Percentiles rank a stretch among this genome's conserved stretches.
These are phyloP conservation scores for Aurantiochytrium sp. DNA, from an alignment of 108 stramenopile species.

Conservation along the genomic window DNA sequence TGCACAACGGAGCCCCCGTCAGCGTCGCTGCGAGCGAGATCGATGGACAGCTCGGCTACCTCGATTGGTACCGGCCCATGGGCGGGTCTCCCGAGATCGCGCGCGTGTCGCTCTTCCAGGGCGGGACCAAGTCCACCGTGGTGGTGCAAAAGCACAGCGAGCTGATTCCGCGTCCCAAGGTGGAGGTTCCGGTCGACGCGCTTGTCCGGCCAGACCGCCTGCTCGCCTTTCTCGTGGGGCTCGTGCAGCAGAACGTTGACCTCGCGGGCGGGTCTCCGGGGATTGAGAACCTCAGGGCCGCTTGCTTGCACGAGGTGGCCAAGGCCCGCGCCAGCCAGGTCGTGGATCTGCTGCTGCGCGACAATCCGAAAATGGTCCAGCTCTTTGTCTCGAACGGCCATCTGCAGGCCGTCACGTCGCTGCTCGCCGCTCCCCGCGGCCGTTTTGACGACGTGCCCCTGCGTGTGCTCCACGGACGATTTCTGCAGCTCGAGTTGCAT, in stretches of 20 bases:
- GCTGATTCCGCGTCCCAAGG: neutral
- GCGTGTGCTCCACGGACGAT: neutral
- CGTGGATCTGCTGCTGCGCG: neutral
- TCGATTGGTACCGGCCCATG: conserved; percentile 4
- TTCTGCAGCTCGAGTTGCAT: neutral
- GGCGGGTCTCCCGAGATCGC: neutral
- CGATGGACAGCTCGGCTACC: neutral
- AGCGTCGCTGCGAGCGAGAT: neutral
- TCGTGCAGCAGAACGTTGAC: neutral
- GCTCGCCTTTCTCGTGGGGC: neutral
- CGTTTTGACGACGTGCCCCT: conserved; percentile 1
- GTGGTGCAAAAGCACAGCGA: neutral
- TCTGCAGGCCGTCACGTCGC: neutral
- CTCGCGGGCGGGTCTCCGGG: neutral
- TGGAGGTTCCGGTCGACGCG: neutral
- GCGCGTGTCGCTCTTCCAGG: neutral
- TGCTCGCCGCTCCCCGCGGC: conserved; percentile 9
- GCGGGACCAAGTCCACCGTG: neutral
- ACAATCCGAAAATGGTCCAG: conserved; percentile 24
- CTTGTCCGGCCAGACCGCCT: neutral
- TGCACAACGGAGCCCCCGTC: neutral
- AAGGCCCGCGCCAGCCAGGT: conserved; percentile 25
- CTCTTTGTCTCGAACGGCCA: conserved; percentile 27
- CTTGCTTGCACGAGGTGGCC: neutral
- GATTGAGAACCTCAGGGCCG: neutral